A percentile compares a stretch with the other conserved stretches of the same genome.
Evolutionary conservation across 257 asterid genomes (phyloP).

Genomic region (Petrea volubilis): DNA sequence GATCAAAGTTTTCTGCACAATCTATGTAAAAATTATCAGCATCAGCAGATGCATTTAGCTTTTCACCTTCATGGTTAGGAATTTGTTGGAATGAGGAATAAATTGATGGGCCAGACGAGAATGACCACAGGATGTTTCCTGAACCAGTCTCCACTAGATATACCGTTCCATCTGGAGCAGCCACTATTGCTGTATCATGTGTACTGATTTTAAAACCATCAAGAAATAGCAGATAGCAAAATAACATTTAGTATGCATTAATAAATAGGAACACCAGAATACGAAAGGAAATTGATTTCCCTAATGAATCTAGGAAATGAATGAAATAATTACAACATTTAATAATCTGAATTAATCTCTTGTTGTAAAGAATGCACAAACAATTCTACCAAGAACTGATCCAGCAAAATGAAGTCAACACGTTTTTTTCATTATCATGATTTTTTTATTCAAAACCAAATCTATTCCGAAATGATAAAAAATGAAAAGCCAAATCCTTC

Average conservation of each 20-base stretch:
- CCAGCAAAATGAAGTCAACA: neutral
- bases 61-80: conserved; percentile 52
- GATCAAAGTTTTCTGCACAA: conserved; percentile 84
- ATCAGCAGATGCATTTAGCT: conserved; percentile 47
- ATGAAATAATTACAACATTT: neutral
- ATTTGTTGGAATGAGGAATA: conserved; percentile 68
- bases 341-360: neutral
- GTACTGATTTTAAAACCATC: conserved; percentile 39
- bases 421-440: neutral
- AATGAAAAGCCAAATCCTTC: neutral
- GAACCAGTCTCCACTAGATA: conserved; percentile 58
- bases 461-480: neutral
- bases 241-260: conserved; percentile 14
- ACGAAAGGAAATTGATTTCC: neutral
- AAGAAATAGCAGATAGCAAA: conserved; percentile 20
- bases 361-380: neutral
- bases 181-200: conserved; percentile 68
- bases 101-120: conserved; percentile 78
- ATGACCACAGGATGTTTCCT: conserved; percentile 64
- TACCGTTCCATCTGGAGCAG: conserved; percentile 87
- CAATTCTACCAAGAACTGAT: neutral
- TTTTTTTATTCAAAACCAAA: neutral
- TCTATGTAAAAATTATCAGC: conserved; percentile 66
- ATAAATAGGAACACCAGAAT: conserved; percentile 3
- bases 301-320: neutral